phyloP scores from a whole-genome alignment of 768 basidiomycete species.

The Phanerochaete carnosa region DNA sequence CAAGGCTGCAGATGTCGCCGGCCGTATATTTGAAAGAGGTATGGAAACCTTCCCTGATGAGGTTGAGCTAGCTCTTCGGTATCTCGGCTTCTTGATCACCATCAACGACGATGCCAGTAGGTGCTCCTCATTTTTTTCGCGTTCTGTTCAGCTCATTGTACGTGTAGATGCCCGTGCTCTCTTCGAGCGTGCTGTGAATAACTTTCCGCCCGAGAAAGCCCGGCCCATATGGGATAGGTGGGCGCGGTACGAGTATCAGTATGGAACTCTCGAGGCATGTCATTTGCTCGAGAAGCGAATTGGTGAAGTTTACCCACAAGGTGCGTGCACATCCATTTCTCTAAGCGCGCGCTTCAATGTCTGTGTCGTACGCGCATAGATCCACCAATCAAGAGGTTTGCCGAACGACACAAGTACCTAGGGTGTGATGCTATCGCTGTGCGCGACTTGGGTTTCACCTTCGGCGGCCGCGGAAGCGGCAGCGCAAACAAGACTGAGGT shows the following conservation, averaged over 20 bases:
- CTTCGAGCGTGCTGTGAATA: constrained; percentile 84
- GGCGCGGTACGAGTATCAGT: constrained; percentile 94
- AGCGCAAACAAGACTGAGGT: constrained; percentile 17
- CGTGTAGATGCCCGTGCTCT: constrained; percentile 86
- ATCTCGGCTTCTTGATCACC: constrained; percentile 89
- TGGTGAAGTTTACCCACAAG: constrained; percentile 81
- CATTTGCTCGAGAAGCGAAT: constrained; percentile 90
- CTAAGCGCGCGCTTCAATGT: neutral
- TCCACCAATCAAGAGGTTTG: constrained; percentile 87
- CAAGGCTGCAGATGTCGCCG: constrained; percentile 74
- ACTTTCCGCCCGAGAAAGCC: constrained; percentile 74
- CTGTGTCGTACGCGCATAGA: constrained; percentile 43
- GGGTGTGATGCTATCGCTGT: constrained; percentile 86
- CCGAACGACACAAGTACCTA: constrained; percentile 79
- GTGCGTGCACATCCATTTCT: constrained; percentile 37
- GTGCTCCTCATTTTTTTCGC: constrained; percentile 26
- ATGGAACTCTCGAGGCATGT: constrained; percentile 85
- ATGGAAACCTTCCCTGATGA: constrained; percentile 81
- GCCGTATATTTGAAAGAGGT: constrained; percentile 92
- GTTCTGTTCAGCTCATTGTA: constrained; percentile 7
- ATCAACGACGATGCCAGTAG: constrained; percentile 94
- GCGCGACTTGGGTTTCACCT: constrained; percentile 82
- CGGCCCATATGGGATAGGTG: constrained; percentile 93
- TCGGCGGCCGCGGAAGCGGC: constrained; percentile 24
- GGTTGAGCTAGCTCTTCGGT: constrained; percentile 81